A percentile compares a stretch with the other conserved stretches of the same genome.
Conservation (phyloP, 257 asterid species). For the Salvia splendens region DNA sequence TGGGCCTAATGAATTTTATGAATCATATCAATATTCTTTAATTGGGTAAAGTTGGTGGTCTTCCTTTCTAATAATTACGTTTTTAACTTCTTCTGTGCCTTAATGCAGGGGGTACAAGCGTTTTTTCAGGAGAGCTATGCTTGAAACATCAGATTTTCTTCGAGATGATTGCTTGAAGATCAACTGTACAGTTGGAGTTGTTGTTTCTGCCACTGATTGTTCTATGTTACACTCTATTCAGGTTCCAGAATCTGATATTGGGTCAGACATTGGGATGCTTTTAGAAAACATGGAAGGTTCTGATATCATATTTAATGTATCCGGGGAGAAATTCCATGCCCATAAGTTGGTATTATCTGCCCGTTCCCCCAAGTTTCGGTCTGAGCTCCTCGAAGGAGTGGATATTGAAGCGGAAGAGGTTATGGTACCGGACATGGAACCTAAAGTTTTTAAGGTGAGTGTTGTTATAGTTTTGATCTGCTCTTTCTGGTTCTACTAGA, state of each 20-base stretch:
- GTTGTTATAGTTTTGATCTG: constrained; percentile 25
- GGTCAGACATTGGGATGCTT: constrained; percentile 77
- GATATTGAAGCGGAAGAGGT: constrained; percentile 66
- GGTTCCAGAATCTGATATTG: constrained; percentile 91
- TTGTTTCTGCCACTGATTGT: constrained; percentile 85
- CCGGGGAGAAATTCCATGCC: constrained; percentile 83
- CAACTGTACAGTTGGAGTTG: constrained; percentile 98
- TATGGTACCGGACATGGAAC: constrained; percentile 73
- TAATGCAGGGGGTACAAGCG: constrained; percentile 84
- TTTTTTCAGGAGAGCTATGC: constrained; percentile 83
- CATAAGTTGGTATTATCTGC: constrained; percentile 95
- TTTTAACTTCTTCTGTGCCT: constrained; percentile 3
- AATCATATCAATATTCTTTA: constrained; percentile 1
- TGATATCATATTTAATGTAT: constrained; percentile 72
- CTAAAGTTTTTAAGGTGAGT: constrained; percentile 83
- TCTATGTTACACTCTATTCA: constrained; percentile 81
- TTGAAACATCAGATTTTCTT: constrained; percentile 88
- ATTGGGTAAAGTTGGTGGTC: constrained; percentile 1
- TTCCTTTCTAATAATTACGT: background rate
- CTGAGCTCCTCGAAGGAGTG: constrained; percentile 60
- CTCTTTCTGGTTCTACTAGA: constrained; percentile 5
- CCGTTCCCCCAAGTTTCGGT: constrained; percentile 71
- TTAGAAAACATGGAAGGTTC: constrained; percentile 84
- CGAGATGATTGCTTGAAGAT: constrained; percentile 96
- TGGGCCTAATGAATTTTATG: constrained; percentile 3